Evolutionary conservation across 2,329 filamentous ascomycete species (phyloP).

Genomic region (Septoria linicola): DNA sequence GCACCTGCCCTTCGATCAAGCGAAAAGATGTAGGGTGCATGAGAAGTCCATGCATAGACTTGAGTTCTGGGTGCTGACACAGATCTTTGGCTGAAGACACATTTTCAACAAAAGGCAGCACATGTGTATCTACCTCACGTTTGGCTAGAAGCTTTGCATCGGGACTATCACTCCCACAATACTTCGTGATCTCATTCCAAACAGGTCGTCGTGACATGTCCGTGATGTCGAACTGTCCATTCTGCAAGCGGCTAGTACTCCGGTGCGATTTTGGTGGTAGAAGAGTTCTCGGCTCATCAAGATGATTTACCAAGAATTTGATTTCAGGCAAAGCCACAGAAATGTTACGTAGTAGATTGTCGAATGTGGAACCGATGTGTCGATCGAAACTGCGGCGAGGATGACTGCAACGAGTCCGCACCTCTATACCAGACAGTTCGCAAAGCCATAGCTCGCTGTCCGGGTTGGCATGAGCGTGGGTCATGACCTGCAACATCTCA

Average conservation of each 20-base stretch:
- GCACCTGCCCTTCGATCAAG: conserved; percentile 45
- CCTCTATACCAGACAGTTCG: neutral
- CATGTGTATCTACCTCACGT: neutral
- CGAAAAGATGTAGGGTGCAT: conserved; percentile 47
- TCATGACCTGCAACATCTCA: conserved; percentile 1
- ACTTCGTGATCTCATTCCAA: neutral
- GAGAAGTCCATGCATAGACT: conserved; percentile 47
- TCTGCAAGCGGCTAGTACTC: neutral
- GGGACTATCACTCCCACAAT: neutral
- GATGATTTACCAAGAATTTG: conserved; percentile 48
- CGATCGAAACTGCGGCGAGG: neutral
- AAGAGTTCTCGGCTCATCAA: conserved; percentile 52
- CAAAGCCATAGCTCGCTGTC: conserved; percentile 7
- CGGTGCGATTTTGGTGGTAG: conserved; percentile 16
- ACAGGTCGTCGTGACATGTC: neutral
- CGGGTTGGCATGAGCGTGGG: neutral
- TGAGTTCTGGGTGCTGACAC: conserved; percentile 49
- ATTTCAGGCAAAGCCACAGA: conserved; percentile 39
- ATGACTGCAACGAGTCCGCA: neutral
- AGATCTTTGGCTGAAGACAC: conserved; percentile 35
- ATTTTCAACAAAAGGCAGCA: conserved; percentile 7
- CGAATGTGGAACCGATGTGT: neutral
- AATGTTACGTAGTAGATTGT: neutral
- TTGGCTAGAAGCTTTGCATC: neutral
- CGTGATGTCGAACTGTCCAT: neutral